Percentiles rank a stretch among this genome's conserved stretches.
Conservation (phyloP, 148 eudicot species). For the Rhododendron ovatum region DNA sequence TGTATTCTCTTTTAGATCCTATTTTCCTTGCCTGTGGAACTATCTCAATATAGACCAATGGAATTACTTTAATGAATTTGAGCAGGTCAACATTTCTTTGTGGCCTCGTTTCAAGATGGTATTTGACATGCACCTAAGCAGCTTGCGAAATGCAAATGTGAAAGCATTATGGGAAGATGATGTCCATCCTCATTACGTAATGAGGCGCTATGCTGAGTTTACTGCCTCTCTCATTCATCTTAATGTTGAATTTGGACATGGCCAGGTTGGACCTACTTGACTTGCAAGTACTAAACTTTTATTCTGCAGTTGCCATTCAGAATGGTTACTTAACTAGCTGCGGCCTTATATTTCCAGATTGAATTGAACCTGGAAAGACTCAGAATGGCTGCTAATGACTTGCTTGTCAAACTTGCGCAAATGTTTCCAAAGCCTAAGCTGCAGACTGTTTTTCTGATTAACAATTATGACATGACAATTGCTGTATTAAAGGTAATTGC, state of each 20-base stretch:
- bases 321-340: not conserved
- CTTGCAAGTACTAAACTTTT: not conserved
- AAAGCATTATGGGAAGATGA: conserved; percentile 95
- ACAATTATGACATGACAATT: conserved; percentile 97
- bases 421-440: conserved; percentile 67
- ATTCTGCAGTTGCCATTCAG: not conserved
- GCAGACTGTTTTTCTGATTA: conserved; percentile 86
- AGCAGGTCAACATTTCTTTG: conserved; percentile 79
- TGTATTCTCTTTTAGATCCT: not conserved
- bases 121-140: conserved; percentile 90
- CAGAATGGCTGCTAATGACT: conserved; percentile 83
- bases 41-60: not conserved
- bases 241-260: conserved; percentile 89
- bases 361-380: conserved; percentile 92
- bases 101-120: conserved; percentile 99
- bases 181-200: conserved; percentile 91
- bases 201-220: conserved; percentile 97
- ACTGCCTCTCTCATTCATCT: conserved; percentile 92
- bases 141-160: conserved; percentile 82
- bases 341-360: conserved; percentile 45
- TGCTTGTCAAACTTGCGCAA: conserved; percentile 82
- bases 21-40: not conserved
- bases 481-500: conserved; percentile 61
- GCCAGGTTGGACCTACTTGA: conserved; percentile 59
- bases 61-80: conserved; percentile 12